These are phyloP conservation scores for Sporothrix phasma DNA, from an alignment of 2,329 filamentous ascomycete species.

Conservation along the genomic window DNA sequence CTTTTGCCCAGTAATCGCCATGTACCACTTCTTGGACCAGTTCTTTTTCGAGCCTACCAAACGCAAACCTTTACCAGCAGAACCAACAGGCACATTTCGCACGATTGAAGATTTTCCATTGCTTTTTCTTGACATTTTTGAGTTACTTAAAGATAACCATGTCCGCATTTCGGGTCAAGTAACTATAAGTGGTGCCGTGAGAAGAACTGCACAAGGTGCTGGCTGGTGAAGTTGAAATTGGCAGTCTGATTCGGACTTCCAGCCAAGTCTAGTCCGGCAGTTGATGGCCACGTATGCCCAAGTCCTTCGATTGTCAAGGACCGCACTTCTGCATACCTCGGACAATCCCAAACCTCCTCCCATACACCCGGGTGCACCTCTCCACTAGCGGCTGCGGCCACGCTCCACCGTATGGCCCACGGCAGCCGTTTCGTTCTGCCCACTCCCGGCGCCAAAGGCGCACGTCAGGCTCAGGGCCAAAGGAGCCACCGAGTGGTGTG, in stretches of 20 bases:
- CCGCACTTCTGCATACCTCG: constrained; percentile 9
- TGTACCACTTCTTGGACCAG: too few relatives aligned
- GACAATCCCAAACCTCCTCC: constrained; percentile 15
- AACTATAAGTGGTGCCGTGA: constrained; percentile 12
- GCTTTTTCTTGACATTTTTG: too few relatives aligned
- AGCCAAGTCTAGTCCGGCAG: constrained; percentile 10
- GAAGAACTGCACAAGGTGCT: constrained; percentile 16
- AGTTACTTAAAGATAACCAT: too few relatives aligned
- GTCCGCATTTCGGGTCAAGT: too few relatives aligned
- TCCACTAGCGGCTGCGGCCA: constrained; percentile 3
- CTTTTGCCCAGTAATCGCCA: too few relatives aligned
- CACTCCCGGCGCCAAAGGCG: constrained; percentile 14
- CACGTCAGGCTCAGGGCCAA: constrained; percentile 13
- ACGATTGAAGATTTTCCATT: too few relatives aligned
- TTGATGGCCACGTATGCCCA: constrained; percentile 14
- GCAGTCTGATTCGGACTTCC: constrained; percentile 14
- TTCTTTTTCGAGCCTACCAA: too few relatives aligned
- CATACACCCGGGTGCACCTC: constrained; percentile 11
- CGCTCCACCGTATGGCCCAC: not conserved
- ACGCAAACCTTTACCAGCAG: too few relatives aligned
- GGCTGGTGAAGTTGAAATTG: constrained; percentile 14
- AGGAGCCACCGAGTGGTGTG: constrained; percentile 11
- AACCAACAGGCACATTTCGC: too few relatives aligned
- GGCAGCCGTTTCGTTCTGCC: constrained; percentile 14
- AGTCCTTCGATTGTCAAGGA: constrained; percentile 11